Conservation (phyloP, 2,329 filamentous ascomycete genomes). For the Penicillium sp. region DNA sequence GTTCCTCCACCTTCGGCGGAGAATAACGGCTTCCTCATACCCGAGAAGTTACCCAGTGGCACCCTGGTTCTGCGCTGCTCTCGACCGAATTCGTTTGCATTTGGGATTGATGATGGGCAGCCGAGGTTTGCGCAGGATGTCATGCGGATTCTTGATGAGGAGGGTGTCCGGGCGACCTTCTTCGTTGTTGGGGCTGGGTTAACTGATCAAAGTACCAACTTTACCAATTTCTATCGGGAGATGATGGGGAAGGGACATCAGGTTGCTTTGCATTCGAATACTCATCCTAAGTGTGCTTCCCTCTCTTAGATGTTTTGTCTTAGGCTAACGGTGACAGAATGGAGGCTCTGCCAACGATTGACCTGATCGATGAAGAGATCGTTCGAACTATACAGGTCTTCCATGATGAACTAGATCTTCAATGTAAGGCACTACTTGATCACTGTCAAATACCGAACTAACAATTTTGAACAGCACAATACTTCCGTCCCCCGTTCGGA, state of each 20-base stretch:
- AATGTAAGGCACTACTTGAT: constrained; percentile 27
- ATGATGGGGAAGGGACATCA: constrained; percentile 66
- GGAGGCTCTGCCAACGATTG: constrained; percentile 33
- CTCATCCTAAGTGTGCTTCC: constrained; percentile 58
- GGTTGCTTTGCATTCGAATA: constrained; percentile 67
- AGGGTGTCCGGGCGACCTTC: constrained; percentile 66
- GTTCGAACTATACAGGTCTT: constrained; percentile 33
- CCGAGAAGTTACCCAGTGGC: constrained; percentile 62
- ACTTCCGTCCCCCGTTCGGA: constrained; percentile 71
- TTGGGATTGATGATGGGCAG: constrained; percentile 70
- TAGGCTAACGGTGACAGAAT: constrained; percentile 26
- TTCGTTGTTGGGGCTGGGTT: constrained; percentile 68
- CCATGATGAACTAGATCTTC: constrained; percentile 30
- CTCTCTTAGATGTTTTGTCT: not conserved
- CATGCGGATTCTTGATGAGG: constrained; percentile 61
- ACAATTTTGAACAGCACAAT: constrained; percentile 40
- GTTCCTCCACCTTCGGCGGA: constrained; percentile 44
- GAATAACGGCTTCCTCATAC: constrained; percentile 47
- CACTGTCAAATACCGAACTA: not conserved
- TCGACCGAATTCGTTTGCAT: constrained; percentile 68
- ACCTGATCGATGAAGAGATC: constrained; percentile 42
- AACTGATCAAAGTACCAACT: constrained; percentile 58
- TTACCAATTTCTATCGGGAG: constrained; percentile 64
- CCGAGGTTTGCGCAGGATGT: constrained; percentile 61
- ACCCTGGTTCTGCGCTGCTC: constrained; percentile 64